Evolutionary conservation across 2,329 filamentous ascomycete genomes (phyloP), one percentile per base, ranked within the genome.

Genomic region (Fusarium sp.): DNA sequence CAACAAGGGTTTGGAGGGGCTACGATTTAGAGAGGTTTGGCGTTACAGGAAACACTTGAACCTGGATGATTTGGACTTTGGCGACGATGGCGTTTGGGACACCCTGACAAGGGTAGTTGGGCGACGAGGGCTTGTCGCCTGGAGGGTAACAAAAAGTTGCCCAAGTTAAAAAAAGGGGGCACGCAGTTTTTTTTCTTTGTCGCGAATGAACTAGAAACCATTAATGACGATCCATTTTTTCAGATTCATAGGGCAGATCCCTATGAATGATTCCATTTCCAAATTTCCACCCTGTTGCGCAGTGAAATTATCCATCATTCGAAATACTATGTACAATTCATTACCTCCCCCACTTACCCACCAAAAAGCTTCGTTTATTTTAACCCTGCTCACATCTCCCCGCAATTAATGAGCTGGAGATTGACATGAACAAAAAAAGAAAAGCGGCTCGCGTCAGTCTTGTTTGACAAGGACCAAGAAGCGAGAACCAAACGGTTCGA

Each of bases 1-100:
- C 6, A 88, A 89, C 67, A 89, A 89, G 77, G 86, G 85, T 2
- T 74, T 88, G 39, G 83, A 88, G 18, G 87, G 88, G 2, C 74
- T 93, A 53, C 81, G 85, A 31, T 90, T 94, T 72, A 84, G 89
- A 62, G 87, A 93, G 77, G 86, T 93, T 6, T 94, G 91, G 90
- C 85, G 85, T 62, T 85, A 92, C 73, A 81, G 79, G 48, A 83
- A 84, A 58, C 92, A 95, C 78, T 79, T 95, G 34, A 94, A 93
- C 74, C 81, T 95, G 43, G 92, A 95, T 78, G 92, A 95, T 79
- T 82, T 95, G 76, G 91, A 94, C 76, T 93, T 93, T 82, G 91
- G 83, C 4, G 89, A 92, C 64, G 92, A 94, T 72, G 92, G 92
- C 8, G 83, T 94, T 52, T 91, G 88, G 90, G 83, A 86, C 65